Conservation (phyloP, 75 land plant species). For the Cryptomeria japonica region DNA sequence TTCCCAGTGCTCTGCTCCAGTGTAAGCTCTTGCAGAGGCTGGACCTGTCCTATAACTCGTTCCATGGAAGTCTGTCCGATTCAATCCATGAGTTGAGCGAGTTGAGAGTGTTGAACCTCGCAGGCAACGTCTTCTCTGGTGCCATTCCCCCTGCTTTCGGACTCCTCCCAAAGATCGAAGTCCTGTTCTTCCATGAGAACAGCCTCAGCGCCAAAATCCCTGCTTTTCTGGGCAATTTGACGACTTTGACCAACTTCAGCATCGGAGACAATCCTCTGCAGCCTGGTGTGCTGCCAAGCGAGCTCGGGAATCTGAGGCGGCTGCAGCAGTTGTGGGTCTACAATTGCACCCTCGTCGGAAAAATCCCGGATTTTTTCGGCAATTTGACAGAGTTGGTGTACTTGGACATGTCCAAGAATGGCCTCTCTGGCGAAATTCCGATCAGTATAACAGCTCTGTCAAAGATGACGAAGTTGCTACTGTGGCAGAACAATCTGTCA, state of each 20-base stretch:
- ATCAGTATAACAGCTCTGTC: constrained; percentile 22
- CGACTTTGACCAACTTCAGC: constrained; percentile 14
- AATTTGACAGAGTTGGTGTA: constrained; percentile 17
- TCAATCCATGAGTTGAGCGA: not conserved
- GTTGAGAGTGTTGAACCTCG: not conserved
- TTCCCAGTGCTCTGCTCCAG: not conserved
- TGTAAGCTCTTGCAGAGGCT: not conserved
- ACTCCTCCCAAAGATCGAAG: not conserved
- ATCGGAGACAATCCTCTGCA: constrained; percentile 37
- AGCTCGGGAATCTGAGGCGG: not conserved
- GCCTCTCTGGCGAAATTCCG: constrained; percentile 10
- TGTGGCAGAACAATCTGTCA: constrained; percentile 14
- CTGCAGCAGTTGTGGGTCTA: constrained; percentile 16
- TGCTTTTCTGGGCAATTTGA: constrained; percentile 10
- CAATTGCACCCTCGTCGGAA: constrained; percentile 35
- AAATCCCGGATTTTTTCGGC: constrained; percentile 25
- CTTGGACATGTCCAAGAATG: constrained; percentile 29
- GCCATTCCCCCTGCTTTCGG: not conserved
- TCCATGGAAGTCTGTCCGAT: not conserved
- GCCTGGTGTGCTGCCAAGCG: not conserved
- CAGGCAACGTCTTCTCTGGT: not conserved
- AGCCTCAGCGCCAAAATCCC: constrained; percentile 21
- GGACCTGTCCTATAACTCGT: not conserved
- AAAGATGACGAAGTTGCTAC: constrained; percentile 6
- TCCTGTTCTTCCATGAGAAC: not conserved